phyloP scores from a whole-genome alignment of 495 filamentous ascomycete genomes.

The Aspergillus hancockii region DNA sequence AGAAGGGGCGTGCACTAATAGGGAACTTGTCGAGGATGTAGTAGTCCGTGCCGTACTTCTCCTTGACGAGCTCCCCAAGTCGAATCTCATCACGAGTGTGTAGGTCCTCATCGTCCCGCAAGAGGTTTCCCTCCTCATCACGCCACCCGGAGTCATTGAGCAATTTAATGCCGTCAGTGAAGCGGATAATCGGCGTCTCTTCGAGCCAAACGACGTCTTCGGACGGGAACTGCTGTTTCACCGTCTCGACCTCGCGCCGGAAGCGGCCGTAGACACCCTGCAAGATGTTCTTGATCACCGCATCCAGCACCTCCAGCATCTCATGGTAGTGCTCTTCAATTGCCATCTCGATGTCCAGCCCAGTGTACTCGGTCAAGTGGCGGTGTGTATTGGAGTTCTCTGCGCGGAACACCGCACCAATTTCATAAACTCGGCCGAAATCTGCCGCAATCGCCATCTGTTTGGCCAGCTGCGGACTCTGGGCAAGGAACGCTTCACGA shows the following conservation, averaged over 20 bases:
- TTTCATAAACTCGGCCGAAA: conserved; percentile 83
- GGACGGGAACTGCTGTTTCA: conserved; percentile 66
- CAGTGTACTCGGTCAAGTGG: conserved; percentile 95
- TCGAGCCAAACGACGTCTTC: conserved; percentile 78
- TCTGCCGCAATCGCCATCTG: conserved; percentile 92
- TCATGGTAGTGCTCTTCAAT: conserved; percentile 90
- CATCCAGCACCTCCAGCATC: conserved; percentile 73
- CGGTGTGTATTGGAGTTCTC: conserved; percentile 94
- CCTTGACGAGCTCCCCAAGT: conserved; percentile 77
- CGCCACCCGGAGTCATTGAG: conserved; percentile 80
- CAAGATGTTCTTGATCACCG: conserved; percentile 81
- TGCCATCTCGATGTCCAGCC: conserved; percentile 94
- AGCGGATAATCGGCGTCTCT: conserved; percentile 77
- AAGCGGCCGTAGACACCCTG: conserved; percentile 64
- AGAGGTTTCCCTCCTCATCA: conserved; percentile 69
- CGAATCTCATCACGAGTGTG: conserved; percentile 85
- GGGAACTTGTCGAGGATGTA: conserved; percentile 97
- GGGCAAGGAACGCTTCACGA: conserved; percentile 78
- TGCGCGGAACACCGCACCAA: conserved; percentile 87
- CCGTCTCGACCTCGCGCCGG: conserved; percentile 66
- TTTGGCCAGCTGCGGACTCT: conserved; percentile 92
- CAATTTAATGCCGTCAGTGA: conserved; percentile 75
- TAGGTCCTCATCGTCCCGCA: conserved; percentile 74
- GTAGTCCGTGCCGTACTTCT: conserved; percentile 87
- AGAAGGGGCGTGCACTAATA: conserved; percentile 79